Evolutionary conservation across 148 eudicot genomes (phyloP).

Genomic region (Chenopodium suecicum): DNA sequence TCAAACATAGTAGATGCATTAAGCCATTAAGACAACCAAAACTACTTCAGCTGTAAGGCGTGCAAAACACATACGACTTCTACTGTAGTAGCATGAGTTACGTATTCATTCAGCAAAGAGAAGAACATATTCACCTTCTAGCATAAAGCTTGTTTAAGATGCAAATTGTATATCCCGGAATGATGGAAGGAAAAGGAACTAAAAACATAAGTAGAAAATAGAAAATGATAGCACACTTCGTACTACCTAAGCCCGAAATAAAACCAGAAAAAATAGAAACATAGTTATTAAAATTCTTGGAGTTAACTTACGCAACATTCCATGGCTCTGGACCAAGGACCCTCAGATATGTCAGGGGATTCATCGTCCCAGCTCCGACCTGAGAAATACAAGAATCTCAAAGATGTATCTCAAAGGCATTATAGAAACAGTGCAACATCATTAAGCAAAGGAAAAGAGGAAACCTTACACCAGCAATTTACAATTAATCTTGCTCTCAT

Average conservation of each 20-base stretch:
- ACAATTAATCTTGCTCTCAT: conserved; percentile 2
- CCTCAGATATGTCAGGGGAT: conserved; percentile 91
- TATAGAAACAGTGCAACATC: background rate
- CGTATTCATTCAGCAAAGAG: background rate
- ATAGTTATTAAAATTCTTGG: background rate
- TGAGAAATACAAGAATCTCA: conserved; percentile 31
- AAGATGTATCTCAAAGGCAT: background rate
- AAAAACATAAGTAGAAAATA: background rate
- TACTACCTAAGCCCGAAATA: background rate
- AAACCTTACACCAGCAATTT: background rate
- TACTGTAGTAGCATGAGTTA: background rate
- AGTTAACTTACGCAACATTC: conserved; percentile 97
- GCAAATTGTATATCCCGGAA: background rate
- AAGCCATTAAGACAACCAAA: background rate
- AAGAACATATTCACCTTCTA: background rate
- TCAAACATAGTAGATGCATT: background rate
- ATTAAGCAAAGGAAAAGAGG: background rate
- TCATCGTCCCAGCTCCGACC: conserved; percentile 99
- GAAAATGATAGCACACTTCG: background rate
- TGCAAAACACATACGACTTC: background rate
- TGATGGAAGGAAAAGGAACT: background rate
- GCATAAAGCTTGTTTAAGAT: background rate
- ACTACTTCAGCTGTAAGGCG: background rate
- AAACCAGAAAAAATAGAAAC: background rate
- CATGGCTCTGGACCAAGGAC: conserved; percentile 99